phyloP scores from a whole-genome alignment of 495 filamentous ascomycete species.

The Aspergillus olivimuriae region DNA sequence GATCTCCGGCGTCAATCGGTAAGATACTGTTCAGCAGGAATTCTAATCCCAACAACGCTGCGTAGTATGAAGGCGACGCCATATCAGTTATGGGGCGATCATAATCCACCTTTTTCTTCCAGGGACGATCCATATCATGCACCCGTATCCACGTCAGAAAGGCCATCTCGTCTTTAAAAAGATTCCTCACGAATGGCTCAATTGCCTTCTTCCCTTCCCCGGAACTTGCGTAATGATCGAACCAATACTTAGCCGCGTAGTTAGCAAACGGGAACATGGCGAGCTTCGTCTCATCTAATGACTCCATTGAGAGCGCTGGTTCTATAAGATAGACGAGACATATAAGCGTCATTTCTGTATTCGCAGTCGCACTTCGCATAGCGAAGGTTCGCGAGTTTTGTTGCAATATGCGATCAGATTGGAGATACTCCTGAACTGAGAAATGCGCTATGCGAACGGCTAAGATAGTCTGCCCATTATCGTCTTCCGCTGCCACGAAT shows the following conservation, averaged over 20 bases:
- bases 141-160: background rate
- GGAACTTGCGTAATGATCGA: slow-evolving; percentile 13
- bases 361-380: slow-evolving; percentile 13
- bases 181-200: background rate
- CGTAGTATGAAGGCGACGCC: background rate
- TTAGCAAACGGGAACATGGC: slow-evolving; percentile 17
- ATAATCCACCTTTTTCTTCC: too few relatives aligned
- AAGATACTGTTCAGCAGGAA: background rate
- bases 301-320: slow-evolving; percentile 10
- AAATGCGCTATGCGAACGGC: slow-evolving; percentile 30
- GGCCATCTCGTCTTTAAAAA: background rate
- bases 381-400: slow-evolving; percentile 18
- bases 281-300: slow-evolving; percentile 5
- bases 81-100: background rate
- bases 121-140: background rate
- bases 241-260: slow-evolving; percentile 23
- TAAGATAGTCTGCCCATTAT: background rate
- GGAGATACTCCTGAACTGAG: slow-evolving; percentile 36
- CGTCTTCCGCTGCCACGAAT: slow-evolving; percentile 2
- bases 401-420: slow-evolving; percentile 25
- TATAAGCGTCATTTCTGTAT: slow-evolving; percentile 22
- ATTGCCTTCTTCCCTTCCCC: background rate
- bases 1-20: background rate
- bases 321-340: slow-evolving; percentile 32
- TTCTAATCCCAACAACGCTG: too few relatives aligned